Evolutionary conservation across 345 rosid species (phyloP), one percentile per base, ranked within the genome.

Genomic region (Gossypium arboreum): DNA sequence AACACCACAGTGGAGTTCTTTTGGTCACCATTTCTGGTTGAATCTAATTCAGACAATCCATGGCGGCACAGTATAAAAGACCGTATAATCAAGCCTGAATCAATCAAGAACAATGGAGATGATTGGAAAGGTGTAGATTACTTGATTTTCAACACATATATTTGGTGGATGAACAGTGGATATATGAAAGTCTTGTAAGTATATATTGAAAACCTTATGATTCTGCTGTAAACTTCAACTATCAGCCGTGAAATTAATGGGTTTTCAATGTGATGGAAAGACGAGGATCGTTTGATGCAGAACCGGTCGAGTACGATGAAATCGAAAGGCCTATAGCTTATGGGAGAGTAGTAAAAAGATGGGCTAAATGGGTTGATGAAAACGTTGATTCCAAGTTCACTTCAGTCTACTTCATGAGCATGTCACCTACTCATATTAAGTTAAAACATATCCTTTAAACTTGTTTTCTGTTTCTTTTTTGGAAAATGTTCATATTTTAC

Each of bases 11-110:
- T 91, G 48, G 81, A 89, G 80, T 88, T 85, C 55, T 89, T 85
- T 73, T 89, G 93, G 96, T 87, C 93, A 61, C 97, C 93, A 15
- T 89, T 86, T 78, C 9, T 89, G 69, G 93, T 89, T 0, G 87
- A 88, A 77, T 88, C 93, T n/a, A 91, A 82, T 75, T 85, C 88
- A 16, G 93, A 89, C 67, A 78, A 86, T 47, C 88, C 89, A 78
- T 43, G 43, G 17, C 83, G 48, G 64, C 88, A 89, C 25, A 88
- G 88, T 43, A 84, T 78, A 63, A 16, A 57, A 0, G 83, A 88
- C 24, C 84, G 87, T 17, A 47, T 85, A 12, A 72, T 88, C 67
- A 82, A 67, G 75, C 87, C 89, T 4, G 79, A 81, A 78, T 89
- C 97, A n/a, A 91, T 91, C 64, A 70, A 83, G 16, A 86, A 85